A percentile compares a stretch with the other conserved stretches of the same genome.
Evolutionary conservation across 148 eudicot genomes (phyloP).

Genomic region (Amaranthus palmeri): DNA sequence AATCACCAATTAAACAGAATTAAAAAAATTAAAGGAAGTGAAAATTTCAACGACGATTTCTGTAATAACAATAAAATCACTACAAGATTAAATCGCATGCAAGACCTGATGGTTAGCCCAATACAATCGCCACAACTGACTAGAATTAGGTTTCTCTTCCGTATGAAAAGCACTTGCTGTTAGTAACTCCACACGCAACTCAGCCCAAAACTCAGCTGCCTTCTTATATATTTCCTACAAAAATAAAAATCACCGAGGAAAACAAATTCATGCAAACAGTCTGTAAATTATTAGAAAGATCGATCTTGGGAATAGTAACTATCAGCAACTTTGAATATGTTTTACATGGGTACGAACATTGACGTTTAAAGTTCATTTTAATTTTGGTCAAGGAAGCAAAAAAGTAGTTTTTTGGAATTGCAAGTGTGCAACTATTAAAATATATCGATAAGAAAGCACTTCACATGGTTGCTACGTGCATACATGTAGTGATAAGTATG

Average conservation of each 20-base stretch:
- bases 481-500: too few species aligned
- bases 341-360: too few species aligned
- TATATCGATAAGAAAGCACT: too few species aligned
- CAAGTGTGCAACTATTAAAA: too few species aligned
- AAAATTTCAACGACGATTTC: not conserved
- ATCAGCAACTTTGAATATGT: too few species aligned
- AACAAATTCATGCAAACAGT: not conserved
- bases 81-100: not conserved
- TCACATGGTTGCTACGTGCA: too few species aligned
- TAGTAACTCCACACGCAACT: conserved; percentile 76
- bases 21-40: not conserved
- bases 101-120: conserved; percentile 98
- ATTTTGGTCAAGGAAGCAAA: too few species aligned
- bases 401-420: too few species aligned
- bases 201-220: conserved; percentile 98
- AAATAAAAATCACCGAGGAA: conserved; percentile 6
- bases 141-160: conserved; percentile 67
- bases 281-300: too few species aligned
- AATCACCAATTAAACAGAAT: conserved; percentile 15
- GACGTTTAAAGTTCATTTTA: too few species aligned
- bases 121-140: conserved; percentile 90
- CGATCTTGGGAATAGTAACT: too few species aligned
- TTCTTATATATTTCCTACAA: conserved; percentile 75
- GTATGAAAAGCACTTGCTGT: conserved; percentile 54
- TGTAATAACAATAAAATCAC: not conserved